These are phyloP conservation scores for Puccinia triticina DNA, from an alignment of 1,284 basidiomycete genomes.

Conservation along the genomic window DNA sequence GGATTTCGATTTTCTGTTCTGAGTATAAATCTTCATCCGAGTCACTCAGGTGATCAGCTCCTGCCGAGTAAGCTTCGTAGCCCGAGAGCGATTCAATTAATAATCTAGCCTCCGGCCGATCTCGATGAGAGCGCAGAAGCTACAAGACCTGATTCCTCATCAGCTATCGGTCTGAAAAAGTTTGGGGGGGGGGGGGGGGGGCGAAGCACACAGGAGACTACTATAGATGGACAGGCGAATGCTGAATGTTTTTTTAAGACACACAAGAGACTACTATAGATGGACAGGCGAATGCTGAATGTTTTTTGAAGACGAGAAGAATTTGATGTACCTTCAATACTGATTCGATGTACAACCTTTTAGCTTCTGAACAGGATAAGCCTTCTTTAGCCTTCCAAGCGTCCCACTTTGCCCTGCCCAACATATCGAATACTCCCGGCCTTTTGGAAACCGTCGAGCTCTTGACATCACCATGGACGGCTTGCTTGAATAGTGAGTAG, in stretches of 20 bases:
- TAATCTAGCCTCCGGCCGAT: slow-evolving; percentile 30
- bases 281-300: not conserved
- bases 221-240: not conserved
- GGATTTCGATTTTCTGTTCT: not conserved
- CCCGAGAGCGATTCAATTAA: slow-evolving; percentile 32
- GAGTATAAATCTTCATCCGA: slow-evolving; percentile 25
- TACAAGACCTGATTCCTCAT: slow-evolving; percentile 20
- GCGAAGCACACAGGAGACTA: no score
- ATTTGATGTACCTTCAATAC: slow-evolving; percentile 41
- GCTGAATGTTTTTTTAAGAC: not conserved
- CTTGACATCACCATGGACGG: slow-evolving; percentile 41
- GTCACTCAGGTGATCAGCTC: slow-evolving; percentile 15
- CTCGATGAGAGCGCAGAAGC: slow-evolving; percentile 44
- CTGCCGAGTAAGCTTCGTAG: slow-evolving; percentile 3
- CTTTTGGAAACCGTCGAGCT: slow-evolving; percentile 17
- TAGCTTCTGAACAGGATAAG: slow-evolving; percentile 30
- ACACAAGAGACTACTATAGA: no score
- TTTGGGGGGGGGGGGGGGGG: no score
- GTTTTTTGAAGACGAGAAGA: not conserved
- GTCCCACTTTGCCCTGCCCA: slow-evolving; percentile 49
- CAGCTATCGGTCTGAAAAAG: not conserved
- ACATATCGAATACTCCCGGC: slow-evolving; percentile 43
- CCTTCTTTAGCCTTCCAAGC: slow-evolving; percentile 44
- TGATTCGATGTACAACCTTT: slow-evolving; percentile 38
- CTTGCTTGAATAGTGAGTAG: slow-evolving; percentile 49